Evolutionary conservation across 768 basidiomycete species (phyloP).

Genomic region (Lactarius indigo): DNA sequence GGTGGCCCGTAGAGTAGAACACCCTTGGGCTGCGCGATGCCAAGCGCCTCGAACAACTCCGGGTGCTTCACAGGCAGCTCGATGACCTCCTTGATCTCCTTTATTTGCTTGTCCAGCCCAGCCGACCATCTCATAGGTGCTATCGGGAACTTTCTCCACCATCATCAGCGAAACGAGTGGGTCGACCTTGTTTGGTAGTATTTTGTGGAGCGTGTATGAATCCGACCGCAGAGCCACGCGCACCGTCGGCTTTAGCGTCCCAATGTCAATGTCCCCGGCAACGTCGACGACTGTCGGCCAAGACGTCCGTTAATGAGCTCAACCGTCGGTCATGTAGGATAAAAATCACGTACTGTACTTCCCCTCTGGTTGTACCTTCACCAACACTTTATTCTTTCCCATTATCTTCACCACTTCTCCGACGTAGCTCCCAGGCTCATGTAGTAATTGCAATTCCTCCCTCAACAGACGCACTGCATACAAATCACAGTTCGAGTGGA

Average conservation of each 20-base stretch:
- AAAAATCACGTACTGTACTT: constrained; percentile 81
- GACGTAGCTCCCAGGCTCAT: constrained; percentile 96
- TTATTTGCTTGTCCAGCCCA: constrained; percentile 97
- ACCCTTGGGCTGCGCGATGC: constrained; percentile 96
- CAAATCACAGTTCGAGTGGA: not conserved
- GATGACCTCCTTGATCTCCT: constrained; percentile 99
- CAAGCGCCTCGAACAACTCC: constrained; percentile 92
- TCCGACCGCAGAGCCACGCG: constrained; percentile 96
- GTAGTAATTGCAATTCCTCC: constrained; percentile 89
- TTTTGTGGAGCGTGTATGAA: constrained; percentile 94
- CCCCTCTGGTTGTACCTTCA: constrained; percentile 98
- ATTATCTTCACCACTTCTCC: constrained; percentile 98
- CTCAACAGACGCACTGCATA: constrained; percentile 75
- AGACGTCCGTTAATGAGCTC: not conserved
- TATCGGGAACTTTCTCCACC: constrained; percentile 99
- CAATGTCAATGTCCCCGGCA: constrained; percentile 80
- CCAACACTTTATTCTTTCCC: constrained; percentile 98
- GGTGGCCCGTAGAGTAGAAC: constrained; percentile 95
- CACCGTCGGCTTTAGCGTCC: constrained; percentile 74
- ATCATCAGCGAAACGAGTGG: constrained; percentile 99
- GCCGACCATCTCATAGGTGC: constrained; percentile 99
- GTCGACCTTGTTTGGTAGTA: constrained; percentile 96
- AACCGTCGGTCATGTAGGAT: not conserved
- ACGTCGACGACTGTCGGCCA: constrained; percentile 79
- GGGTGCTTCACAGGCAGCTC: constrained; percentile 95